Evolutionary conservation across 139 green algal genomes (phyloP).

Genomic region (Desmodesmus armatus): DNA sequence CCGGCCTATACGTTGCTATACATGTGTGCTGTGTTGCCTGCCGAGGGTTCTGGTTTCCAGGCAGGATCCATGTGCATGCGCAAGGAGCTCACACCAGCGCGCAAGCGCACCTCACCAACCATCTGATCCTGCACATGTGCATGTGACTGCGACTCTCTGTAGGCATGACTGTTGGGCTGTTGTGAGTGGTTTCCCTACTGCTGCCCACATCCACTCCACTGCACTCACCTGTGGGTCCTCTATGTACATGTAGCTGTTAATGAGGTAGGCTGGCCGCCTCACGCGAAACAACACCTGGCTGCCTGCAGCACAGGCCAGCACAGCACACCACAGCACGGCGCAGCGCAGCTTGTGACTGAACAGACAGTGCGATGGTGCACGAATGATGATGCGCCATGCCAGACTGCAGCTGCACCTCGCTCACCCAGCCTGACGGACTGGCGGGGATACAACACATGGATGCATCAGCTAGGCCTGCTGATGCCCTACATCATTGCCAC

Average conservation of each 20-base stretch:
- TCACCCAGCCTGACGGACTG: too few species aligned
- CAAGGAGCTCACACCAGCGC: too few species aligned
- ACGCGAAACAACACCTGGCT: slow-evolving; percentile 81
- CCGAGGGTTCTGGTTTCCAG: too few species aligned
- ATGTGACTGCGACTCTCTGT: too few species aligned
- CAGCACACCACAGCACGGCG: neutral
- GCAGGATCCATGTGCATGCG: too few species aligned
- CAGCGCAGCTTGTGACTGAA: neutral
- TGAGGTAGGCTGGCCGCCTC: slow-evolving; percentile 83
- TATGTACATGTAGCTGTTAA: slow-evolving; percentile 76
- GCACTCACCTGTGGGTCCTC: slow-evolving; percentile 25
- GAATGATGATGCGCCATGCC: neutral
- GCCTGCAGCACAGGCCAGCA: slow-evolving; percentile 44
- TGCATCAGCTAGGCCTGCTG: too few species aligned
- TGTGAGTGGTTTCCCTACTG: neutral
- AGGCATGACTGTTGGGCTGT: neutral
- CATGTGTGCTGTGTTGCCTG: too few species aligned
- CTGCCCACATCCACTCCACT: neutral
- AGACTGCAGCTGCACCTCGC: neutral
- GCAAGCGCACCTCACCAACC: too few species aligned
- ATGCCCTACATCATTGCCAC: neutral
- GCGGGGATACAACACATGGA: too few species aligned
- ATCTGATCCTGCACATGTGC: too few species aligned
- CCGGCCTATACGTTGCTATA: too few species aligned
- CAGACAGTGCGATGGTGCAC: neutral